Conservation (phyloP, 2,329 filamentous ascomycete species). For the Lachnellula subtilissima region DNA sequence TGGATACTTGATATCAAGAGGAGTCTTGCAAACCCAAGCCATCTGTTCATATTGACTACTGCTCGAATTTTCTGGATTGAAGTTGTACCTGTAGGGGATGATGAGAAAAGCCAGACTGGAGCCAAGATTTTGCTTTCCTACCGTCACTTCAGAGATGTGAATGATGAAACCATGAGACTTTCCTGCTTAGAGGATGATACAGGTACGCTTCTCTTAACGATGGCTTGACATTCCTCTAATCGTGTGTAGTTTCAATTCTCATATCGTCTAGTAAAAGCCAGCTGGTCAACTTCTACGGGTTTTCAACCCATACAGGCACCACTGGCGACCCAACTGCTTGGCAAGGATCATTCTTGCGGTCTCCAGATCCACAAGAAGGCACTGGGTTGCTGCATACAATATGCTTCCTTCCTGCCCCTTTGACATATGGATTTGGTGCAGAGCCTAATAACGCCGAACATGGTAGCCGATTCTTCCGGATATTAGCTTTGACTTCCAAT, state of each 20-base stretch:
- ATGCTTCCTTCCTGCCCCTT: constrained; percentile 12
- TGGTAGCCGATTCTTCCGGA: constrained; percentile 43
- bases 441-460: constrained; percentile 26
- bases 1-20: constrained; percentile 55
- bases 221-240: constrained; percentile 10
- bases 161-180: constrained; percentile 38
- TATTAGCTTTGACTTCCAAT: constrained; percentile 40
- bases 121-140: constrained; percentile 38
- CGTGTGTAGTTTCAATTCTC: constrained; percentile 17
- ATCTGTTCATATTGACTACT: constrained; percentile 53
- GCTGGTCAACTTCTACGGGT: constrained; percentile 27
- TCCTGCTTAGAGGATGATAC: constrained; percentile 27
- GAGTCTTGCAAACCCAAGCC: constrained; percentile 42
- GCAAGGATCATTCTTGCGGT: constrained; percentile 19
- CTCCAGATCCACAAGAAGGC: constrained; percentile 1
- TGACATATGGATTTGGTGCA: constrained; percentile 4
- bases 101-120: constrained; percentile 7
- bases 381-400: not conserved
- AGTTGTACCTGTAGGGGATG: constrained; percentile 19
- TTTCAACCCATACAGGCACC: constrained; percentile 6
- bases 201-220: constrained; percentile 12
- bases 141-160: constrained; percentile 40
- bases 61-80: constrained; percentile 30
- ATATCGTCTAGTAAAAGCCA: constrained; percentile 23
- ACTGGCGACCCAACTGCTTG: constrained; percentile 8